Base-by-base conservation (phyloP, 805 yeast genomes). In the Candida fluviatilis region DNA sequence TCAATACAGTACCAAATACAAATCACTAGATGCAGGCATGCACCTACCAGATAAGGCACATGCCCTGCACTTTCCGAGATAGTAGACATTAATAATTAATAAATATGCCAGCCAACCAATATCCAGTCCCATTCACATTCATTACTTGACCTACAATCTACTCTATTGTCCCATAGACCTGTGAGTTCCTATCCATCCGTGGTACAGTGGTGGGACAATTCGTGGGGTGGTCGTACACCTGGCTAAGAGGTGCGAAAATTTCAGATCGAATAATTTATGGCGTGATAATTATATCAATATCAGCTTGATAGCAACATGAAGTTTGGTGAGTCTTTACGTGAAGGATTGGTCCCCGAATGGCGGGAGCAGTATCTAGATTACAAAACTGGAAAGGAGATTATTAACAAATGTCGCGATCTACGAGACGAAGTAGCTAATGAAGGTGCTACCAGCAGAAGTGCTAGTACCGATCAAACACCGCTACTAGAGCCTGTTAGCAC, bases 311-410 rank as follows among this genome's bases (percentile, higher is more conserved):
- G 10, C 24, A 10, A 21, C 13, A 82, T 82, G 90, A 82, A 82
- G 62, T 82, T 82, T 54, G 82, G 81, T 10, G 82, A 78, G 45
- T 77, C 84, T 17, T 64, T 82, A 40, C 75, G 72, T 46, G 82
- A 81, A 35, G 82, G 82, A 40, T 70, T 79, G 26, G 84, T 84
- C 39, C 95, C 96, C 4, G 95, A 84, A 52, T 90, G 97, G 97
- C 80, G 78, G 52, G 82, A 78, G 38, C 80, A 81, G 52, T 90
- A 90, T 54, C 69, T 90, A 24, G 84, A 86, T 52, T 83, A 83
- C 55, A 79, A 80, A 48, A 55, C 50, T 8, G 84, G 84, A 30
- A 79, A 79, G 52, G 73, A 75, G 53, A 54, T 69, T 29, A 72
- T 79, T 38, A 71, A 73, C 42, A 61, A 61, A 38, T 51, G 69